These are phyloP conservation scores for Pseudocercospora fuligena DNA, from an alignment of 2,329 filamentous ascomycete species.

Conservation along the genomic window DNA sequence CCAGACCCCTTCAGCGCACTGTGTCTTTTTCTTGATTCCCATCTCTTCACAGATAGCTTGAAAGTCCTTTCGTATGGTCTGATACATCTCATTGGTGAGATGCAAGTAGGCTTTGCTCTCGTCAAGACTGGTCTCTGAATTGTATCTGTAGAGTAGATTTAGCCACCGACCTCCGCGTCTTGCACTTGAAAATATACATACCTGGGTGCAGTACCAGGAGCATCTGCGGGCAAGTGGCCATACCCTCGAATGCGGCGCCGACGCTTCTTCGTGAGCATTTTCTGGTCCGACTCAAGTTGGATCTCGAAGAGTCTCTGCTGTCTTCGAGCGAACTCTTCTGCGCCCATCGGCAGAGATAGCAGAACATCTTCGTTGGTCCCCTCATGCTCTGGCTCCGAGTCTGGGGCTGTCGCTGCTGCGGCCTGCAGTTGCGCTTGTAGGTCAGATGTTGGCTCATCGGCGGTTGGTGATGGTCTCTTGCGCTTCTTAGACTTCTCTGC, in stretches of 20 bases:
- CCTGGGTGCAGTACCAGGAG: slow-evolving; percentile 66
- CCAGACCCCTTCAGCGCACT: slow-evolving; percentile 75
- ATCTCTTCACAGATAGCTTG: slow-evolving; percentile 70
- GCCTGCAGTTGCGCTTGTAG: slow-evolving; percentile 3
- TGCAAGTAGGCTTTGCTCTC: slow-evolving; percentile 73
- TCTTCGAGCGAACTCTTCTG: slow-evolving; percentile 31
- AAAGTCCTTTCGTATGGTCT: slow-evolving; percentile 68
- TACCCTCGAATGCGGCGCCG: slow-evolving; percentile 71
- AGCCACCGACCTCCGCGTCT: background rate
- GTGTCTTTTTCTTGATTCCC: slow-evolving; percentile 74
- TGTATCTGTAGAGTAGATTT: slow-evolving; percentile 54
- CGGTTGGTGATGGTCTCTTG: slow-evolving; percentile 17
- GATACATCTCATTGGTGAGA: slow-evolving; percentile 68
- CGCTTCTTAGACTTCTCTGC: slow-evolving; percentile 47
- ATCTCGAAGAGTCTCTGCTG: slow-evolving; percentile 33
- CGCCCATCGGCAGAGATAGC: slow-evolving; percentile 17
- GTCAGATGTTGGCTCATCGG: background rate
- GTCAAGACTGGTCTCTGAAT: slow-evolving; percentile 80
- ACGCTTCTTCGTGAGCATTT: slow-evolving; percentile 67
- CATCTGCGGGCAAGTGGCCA: slow-evolving; percentile 70
- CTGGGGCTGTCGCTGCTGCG: slow-evolving; percentile 1
- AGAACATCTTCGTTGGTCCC: background rate
- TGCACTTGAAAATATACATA: background rate
- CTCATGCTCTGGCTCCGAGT: background rate
- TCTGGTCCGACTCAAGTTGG: slow-evolving; percentile 60